These are phyloP conservation scores for Lactifluus pinguis DNA, from an alignment of 768 basidiomycete species.

Conservation along the genomic window DNA sequence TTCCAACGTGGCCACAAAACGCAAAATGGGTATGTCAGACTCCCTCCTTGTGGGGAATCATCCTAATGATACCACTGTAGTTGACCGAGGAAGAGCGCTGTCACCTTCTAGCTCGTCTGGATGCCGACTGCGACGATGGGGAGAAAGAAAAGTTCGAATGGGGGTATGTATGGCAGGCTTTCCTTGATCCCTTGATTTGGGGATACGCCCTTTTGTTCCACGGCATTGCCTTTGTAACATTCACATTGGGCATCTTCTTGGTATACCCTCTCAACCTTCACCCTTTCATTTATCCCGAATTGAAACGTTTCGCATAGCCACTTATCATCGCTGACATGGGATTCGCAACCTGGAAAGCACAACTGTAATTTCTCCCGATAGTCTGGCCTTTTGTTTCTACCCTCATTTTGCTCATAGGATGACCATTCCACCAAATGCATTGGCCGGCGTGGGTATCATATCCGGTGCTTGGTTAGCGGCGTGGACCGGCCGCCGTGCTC, in stretches of 20 bases:
- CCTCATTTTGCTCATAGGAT: slow-evolving; percentile 28
- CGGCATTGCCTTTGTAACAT: slow-evolving; percentile 50
- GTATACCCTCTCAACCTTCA: slow-evolving; percentile 23
- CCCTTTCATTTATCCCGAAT: not conserved
- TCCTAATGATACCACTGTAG: slow-evolving; percentile 23
- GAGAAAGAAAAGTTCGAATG: slow-evolving; percentile 48
- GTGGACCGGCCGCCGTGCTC: slow-evolving; percentile 36
- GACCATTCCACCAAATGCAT: slow-evolving; percentile 49
- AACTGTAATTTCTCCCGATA: slow-evolving; percentile 33
- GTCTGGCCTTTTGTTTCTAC: not conserved
- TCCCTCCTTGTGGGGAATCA: not conserved
- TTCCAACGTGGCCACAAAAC: slow-evolving; percentile 51
- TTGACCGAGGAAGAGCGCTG: slow-evolving; percentile 43
- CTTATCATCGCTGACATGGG: slow-evolving; percentile 52
- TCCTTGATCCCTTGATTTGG: slow-evolving; percentile 52
- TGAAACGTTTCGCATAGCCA: slow-evolving; percentile 29
- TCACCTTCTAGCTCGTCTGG: slow-evolving; percentile 40
- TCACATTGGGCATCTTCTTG: slow-evolving; percentile 51
- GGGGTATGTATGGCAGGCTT: slow-evolving; percentile 46
- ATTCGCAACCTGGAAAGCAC: slow-evolving; percentile 51
- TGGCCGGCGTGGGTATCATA: slow-evolving; percentile 44
- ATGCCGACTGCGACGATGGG: slow-evolving; percentile 46
- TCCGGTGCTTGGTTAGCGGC: slow-evolving; percentile 44
- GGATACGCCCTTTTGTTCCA: slow-evolving; percentile 53
- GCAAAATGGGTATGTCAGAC: slow-evolving; percentile 41